Evolutionary conservation across 768 basidiomycete species (phyloP).

Genomic region (Leccinum subtestaceum): DNA sequence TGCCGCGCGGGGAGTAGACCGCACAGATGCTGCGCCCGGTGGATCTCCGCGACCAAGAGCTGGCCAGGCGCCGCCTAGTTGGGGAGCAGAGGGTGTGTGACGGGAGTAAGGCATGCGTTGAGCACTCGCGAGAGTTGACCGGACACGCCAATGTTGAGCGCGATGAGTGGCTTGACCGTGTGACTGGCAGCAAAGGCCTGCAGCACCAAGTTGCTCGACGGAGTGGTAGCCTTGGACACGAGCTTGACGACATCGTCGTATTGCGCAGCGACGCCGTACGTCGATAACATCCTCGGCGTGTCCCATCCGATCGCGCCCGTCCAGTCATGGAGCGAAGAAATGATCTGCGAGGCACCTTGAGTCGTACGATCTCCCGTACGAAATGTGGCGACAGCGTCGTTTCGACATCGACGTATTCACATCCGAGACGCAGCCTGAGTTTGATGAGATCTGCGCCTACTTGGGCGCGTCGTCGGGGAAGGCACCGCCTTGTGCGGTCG

Average conservation of each 20-base stretch:
- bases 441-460: conserved; percentile 74
- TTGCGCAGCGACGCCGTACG: conserved; percentile 60
- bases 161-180: conserved; percentile 78
- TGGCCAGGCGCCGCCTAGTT: conserved; percentile 91
- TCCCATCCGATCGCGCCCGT: conserved; percentile 83
- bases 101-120: conserved; percentile 82
- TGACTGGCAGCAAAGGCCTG: conserved; percentile 63
- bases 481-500: conserved; percentile 83
- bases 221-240: conserved; percentile 73
- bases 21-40: conserved; percentile 73
- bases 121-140: conserved; percentile 91
- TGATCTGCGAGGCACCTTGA: conserved; percentile 76
- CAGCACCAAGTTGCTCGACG: conserved; percentile 79
- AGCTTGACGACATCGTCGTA: conserved; percentile 92
- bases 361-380: conserved; percentile 54
- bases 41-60: conserved; percentile 83
- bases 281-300: conserved; percentile 58
- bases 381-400: conserved; percentile 64
- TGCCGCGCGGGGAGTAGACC: conserved; percentile 71
- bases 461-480: conserved; percentile 78
- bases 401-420: conserved; percentile 94
- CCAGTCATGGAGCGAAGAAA: conserved; percentile 97
- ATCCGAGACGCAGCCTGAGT: conserved; percentile 76
- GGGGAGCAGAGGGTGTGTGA: conserved; percentile 88
- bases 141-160: conserved; percentile 88